Conservation (phyloP, 1,284 basidiomycete genomes). For the Sanghuangporus baumii region DNA sequence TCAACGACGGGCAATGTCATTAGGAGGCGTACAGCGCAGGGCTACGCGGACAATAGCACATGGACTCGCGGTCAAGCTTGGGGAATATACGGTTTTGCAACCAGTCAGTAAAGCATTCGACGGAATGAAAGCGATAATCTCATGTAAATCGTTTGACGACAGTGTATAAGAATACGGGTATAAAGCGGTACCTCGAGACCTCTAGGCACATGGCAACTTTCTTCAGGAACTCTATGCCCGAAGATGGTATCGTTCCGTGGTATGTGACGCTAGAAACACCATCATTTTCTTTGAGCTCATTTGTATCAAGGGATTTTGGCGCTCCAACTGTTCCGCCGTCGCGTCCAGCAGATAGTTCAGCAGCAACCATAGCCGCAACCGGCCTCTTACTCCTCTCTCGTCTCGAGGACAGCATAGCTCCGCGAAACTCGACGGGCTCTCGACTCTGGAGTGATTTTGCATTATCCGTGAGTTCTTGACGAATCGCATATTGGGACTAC, state of each 20-base stretch:
- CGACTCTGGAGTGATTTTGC: slow-evolving; percentile 43
- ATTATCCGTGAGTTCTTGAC: slow-evolving; percentile 32
- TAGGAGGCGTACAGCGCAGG: slow-evolving; percentile 50
- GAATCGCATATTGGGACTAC: not conserved
- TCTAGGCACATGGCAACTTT: slow-evolving; percentile 51
- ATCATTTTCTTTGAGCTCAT: not conserved
- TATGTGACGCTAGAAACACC: slow-evolving; percentile 21
- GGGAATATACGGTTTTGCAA: slow-evolving; percentile 65
- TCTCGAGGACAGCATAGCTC: slow-evolving; percentile 35
- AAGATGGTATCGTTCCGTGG: slow-evolving; percentile 60
- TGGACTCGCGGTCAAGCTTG: slow-evolving; percentile 70
- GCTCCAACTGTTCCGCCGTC: slow-evolving; percentile 45
- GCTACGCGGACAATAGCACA: slow-evolving; percentile 58
- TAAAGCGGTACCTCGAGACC: slow-evolving; percentile 49
- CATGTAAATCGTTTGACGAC: slow-evolving; percentile 11
- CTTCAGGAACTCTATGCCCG: slow-evolving; percentile 52
- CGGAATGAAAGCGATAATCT: slow-evolving; percentile 7
- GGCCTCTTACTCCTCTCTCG: slow-evolving; percentile 54
- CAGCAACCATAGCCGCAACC: slow-evolving; percentile 53
- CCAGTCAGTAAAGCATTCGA: slow-evolving; percentile 39
- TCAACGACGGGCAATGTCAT: slow-evolving; percentile 55
- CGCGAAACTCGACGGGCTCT: slow-evolving; percentile 32
- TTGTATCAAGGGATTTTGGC: slow-evolving; percentile 55
- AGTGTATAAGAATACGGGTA: slow-evolving; percentile 57
- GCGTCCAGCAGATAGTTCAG: slow-evolving; percentile 60